Percentiles rank a stretch among this genome's conserved stretches.
These are phyloP conservation scores for Saccharum hybrid DNA, from an alignment of 202 grass and related monocot species.

Conservation along the genomic window DNA sequence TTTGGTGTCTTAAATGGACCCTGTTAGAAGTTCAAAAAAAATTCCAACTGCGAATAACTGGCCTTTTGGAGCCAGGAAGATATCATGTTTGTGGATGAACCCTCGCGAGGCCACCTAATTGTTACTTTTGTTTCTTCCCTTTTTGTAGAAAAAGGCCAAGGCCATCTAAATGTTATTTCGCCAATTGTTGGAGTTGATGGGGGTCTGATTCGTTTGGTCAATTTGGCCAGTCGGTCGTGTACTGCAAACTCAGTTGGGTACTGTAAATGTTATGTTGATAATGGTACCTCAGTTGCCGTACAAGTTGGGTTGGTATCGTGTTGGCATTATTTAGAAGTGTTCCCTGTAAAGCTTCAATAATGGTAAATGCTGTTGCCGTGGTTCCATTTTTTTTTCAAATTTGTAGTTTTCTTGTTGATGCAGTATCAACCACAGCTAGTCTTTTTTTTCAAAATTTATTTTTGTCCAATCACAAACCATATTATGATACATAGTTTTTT, in stretches of 20 bases:
- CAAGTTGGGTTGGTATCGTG: slow-evolving; percentile 19
- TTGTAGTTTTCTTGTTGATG: background rate
- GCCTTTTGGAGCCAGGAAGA: slow-evolving; percentile 13
- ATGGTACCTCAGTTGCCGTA: slow-evolving; percentile 31
- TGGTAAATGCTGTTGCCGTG: background rate
- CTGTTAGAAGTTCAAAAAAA: slow-evolving; percentile 15
- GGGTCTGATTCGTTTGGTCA: slow-evolving; percentile 25
- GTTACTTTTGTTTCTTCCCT: background rate
- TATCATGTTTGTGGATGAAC: slow-evolving; percentile 39
- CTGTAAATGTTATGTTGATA: slow-evolving; percentile 52
- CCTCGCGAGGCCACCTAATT: background rate
- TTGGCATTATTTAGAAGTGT: background rate
- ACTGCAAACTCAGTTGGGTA: slow-evolving; percentile 12
- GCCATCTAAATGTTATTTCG: slow-evolving; percentile 13
- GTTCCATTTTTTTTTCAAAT: background rate
- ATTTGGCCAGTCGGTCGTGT: slow-evolving; percentile 9
- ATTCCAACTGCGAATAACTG: background rate
- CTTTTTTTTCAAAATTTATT: background rate
- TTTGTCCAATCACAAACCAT: background rate
- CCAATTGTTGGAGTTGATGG: background rate
- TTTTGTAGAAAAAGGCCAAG: slow-evolving; percentile 26
- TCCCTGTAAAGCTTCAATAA: background rate
- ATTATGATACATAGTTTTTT: background rate
- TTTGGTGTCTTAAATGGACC: slow-evolving; percentile 43
- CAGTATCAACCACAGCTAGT: background rate